phyloP scores from a whole-genome alignment of 2,329 filamentous ascomycete species.

The Colletotrichum sp. region DNA sequence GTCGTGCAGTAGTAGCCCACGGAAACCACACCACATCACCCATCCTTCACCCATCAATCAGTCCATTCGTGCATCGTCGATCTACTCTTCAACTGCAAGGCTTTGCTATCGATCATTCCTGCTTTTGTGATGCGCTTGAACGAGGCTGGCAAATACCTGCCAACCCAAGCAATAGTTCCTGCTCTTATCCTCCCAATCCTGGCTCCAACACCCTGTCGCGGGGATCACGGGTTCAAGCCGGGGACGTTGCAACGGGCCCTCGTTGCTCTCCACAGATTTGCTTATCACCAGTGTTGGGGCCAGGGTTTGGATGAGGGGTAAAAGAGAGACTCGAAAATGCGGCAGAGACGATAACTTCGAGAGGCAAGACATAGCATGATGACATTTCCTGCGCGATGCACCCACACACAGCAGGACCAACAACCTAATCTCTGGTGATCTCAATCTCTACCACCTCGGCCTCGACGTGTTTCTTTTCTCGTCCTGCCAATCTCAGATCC shows the following conservation, averaged over 20 bases:
- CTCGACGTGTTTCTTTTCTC: neutral
- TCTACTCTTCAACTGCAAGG: neutral
- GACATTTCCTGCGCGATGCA: neutral
- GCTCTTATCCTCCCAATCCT: neutral
- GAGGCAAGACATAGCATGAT: neutral
- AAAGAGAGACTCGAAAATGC: neutral
- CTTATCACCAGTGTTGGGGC: neutral
- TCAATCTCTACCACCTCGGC: neutral
- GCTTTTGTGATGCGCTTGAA: neutral
- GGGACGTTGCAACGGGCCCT: neutral
- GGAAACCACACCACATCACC: conserved; percentile 3
- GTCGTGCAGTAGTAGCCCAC: conserved; percentile 8
- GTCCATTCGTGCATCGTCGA: conserved; percentile 1
- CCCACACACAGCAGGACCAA: neutral
- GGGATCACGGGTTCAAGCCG: neutral
- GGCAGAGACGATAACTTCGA: neutral
- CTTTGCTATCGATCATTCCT: neutral
- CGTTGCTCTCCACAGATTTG: neutral
- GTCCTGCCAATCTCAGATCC: neutral
- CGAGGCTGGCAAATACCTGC: neutral
- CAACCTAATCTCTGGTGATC: neutral
- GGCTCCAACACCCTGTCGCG: neutral
- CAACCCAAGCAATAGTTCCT: neutral
- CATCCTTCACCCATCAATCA: neutral
- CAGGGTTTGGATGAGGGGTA: conserved; percentile 2